Base-by-base conservation (phyloP, 2,329 filamentous ascomycete species). In the Aureobasidium mangrovei region DNA sequence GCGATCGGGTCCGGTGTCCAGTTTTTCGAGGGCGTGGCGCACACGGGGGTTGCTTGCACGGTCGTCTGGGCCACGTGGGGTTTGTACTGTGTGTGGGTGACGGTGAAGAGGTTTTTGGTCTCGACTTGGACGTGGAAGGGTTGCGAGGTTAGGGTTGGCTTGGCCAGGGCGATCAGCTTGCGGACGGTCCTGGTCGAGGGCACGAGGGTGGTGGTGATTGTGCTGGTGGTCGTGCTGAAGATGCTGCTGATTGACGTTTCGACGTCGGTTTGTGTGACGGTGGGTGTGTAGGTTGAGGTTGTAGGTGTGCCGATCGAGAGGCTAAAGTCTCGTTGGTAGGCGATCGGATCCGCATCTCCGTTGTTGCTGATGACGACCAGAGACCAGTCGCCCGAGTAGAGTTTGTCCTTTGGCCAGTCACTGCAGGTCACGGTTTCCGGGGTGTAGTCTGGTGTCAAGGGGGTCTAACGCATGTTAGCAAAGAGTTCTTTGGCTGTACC, bases 291-390 rank as follows among this genome's bases (percentile, higher is more conserved):
- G 5, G 66, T 70, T 7, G 48, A 56, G 2, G 69, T 70, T 7
- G 56, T 47, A 49, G 69, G 68, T 7, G 65, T 62, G 7, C 65
- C 70, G 35, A 71, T 70, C 10, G 58, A 60, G 4, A 72, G 60
- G 6, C 26, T 63, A 60, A 62, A 68, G 63, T 72, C 69, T 62
- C 72, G 65, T 59, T 74, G 63, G 65, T 69, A 74, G 26, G 68
- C 72, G 45, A 74, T 73, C 1, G 72, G 72, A 10, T 69, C 64
- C 18, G 68, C 70, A 35, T 67, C 62, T 32, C 65, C 72, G 57
- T 74, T 71, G 28, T 74, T 73, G 44, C 70, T 57, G 5, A 75
- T 63, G 42, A 71, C 61, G 4, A 75, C 56, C 8, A 75, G 61
- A 5, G 70, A 67, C 68, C 70, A 75, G 39, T 69, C 66, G 4